Base-by-base conservation (phyloP, 108 stramenopile species). In the Cyclotella baltica region DNA sequence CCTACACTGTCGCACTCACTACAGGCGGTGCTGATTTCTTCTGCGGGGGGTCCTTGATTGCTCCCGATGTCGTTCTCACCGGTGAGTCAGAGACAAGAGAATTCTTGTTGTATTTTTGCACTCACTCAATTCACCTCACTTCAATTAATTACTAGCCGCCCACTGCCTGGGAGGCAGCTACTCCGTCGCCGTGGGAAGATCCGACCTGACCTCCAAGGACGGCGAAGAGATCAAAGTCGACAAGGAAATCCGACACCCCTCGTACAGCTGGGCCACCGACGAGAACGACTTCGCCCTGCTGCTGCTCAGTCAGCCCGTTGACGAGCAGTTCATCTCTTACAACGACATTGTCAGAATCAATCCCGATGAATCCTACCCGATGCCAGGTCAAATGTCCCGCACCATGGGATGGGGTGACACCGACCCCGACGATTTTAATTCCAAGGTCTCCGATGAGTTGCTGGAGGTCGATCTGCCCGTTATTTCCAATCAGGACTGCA, bases 231-330 rank as follows among this genome's bases (percentile, higher is more conserved):
- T 66, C 10, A 15, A 16, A 1, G 51, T 51, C 1, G 46, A 18
- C n/a, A 50, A 62, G 28, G 35, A 27, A 18, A 53, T 27, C 4
- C 8, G 25, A 16, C 89, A 89, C 62, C 86, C 89, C 15, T 27
- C 37, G 6, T 81, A 78, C 72, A 62, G 75, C 23, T 36, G 20
- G n/a, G 13, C 20, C 33, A 77, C 52, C 13, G 38, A 76, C 36
- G 55, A 70, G 20, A 63, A 80, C 53, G 89, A 90, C 52, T 76
- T 87, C 56, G 72, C 71, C 52, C n/a, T 86, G 33, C 23, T 86
- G 22, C 31, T 75, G n/a, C 47, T 86, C 59, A 38, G 46, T 50
- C 3, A 57, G 38, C 58, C 56, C 0, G 55, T 62, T 13, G 34
- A 4, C 15, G 59, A n/a, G n/a, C n/a, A n/a, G n/a, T n/a, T 61